Evolutionary conservation across 192 early-diverging fungal species (phyloP), one percentile per base, ranked within the genome.

Genomic region (Thoreauomyces humboldtii): DNA sequence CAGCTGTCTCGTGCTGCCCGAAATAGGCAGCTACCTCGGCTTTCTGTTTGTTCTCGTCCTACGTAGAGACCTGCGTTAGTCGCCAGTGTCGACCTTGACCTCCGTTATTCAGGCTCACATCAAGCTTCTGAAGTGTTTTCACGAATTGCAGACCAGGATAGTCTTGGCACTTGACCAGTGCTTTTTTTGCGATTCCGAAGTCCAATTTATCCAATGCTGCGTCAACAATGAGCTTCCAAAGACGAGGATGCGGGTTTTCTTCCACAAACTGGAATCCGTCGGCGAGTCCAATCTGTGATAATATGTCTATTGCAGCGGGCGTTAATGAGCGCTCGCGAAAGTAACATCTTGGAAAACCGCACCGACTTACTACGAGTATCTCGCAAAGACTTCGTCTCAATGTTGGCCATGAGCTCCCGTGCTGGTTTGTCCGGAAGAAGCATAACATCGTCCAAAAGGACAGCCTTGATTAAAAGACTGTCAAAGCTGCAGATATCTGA

Each of bases 221-320:
- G 28, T 82, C 77, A 3, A 73, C 75, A 35, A 86, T 64, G 1
- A 81, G 46, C 45, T 77, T 79, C 84, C 84, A 86, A 17, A 84
- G 65, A 14, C 79, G 69, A 1, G 77, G 71, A 63, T 81, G 77
- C 29, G 79, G 77, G 55, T 73, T 73, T 21, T 77, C 73, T 67
- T 84, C 81, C 41, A 79, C 80, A 58, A 79, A 86, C 33, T 75
- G 61, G 28, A 75, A 37, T 4, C 68, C 84, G 45, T 86, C 77
- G 14, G 74, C 43, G 17, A 86, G 53, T 3, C 74, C 75, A 45
- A 70, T 57, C 31, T 77, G 73, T 2, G 58, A 43, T 11, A 86
- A 42, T 22, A 84, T 72, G 27, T 72, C 82, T 78, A 59, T 14
- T 1, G 19, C 32, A 37, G n/a, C 27, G 72, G 12, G 64, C 11